phyloP scores from a whole-genome alignment of 2,329 filamentous ascomycete genomes.

The Talaromyces amestolkiae region DNA sequence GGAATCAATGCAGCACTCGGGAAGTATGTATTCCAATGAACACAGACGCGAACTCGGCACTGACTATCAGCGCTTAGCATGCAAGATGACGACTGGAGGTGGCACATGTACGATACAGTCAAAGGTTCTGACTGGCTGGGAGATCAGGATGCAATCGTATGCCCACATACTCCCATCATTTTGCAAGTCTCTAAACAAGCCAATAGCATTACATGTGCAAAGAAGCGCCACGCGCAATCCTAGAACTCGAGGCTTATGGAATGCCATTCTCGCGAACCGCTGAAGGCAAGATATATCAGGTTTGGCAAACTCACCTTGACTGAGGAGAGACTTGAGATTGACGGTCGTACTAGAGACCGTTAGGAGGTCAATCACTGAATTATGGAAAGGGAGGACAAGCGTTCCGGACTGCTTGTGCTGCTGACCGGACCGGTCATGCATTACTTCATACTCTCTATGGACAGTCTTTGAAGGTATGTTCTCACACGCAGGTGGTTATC shows the following conservation, averaged over 20 bases:
- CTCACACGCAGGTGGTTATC: not conserved
- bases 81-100: conserved; percentile 98
- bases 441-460: conserved; percentile 98
- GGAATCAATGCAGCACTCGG: conserved; percentile 55
- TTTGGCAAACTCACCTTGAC: not conserved
- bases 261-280: conserved; percentile 91
- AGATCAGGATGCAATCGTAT: conserved; percentile 83
- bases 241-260: conserved; percentile 95
- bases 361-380: conserved; percentile 94
- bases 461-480: conserved; percentile 76
- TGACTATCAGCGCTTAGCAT: conserved; percentile 59
- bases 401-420: conserved; percentile 93
- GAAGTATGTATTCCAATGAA: conserved; percentile 34
- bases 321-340: not conserved
- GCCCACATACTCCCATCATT: not conserved
- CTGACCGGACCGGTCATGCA: conserved; percentile 94
- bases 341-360: conserved; percentile 61
- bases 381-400: conserved; percentile 96
- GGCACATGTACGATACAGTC: conserved; percentile 99
- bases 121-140: conserved; percentile 97
- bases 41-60: not conserved
- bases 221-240: conserved; percentile 85
- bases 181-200: not conserved
- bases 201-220: conserved; percentile 85
- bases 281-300: conserved; percentile 94